Evolutionary conservation across 176 grass and related monocot species (phyloP).

Genomic region (Hyparrhenia diplandra): DNA sequence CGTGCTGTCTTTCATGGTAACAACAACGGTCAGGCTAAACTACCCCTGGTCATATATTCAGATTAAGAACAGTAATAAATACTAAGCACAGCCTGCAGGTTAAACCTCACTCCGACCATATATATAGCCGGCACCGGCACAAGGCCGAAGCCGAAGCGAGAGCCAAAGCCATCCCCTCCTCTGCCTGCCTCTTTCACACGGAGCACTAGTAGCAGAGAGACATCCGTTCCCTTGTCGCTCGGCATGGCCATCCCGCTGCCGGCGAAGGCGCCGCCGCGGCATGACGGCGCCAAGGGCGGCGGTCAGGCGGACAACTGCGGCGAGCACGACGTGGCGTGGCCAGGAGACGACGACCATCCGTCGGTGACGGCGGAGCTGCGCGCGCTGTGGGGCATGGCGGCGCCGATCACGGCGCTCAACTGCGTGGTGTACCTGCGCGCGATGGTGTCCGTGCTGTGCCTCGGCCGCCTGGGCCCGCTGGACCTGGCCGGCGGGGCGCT

Average conservation of each 20-base stretch:
- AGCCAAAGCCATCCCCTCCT: background rate
- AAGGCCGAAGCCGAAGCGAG: background rate
- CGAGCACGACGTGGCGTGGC: background rate
- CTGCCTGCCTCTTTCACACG: background rate
- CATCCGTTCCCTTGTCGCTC: background rate
- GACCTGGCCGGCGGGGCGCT: constrained; percentile 93
- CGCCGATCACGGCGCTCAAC: constrained; percentile 87
- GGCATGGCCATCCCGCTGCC: constrained; percentile 42
- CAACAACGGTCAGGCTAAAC: background rate
- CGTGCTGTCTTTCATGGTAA: background rate
- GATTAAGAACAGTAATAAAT: background rate
- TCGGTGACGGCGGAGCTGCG: constrained; percentile 48
- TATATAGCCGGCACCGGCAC: background rate
- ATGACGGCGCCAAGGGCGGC: background rate
- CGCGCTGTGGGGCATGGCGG: constrained; percentile 69
- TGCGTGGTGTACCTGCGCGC: constrained; percentile 87
- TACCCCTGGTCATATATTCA: background rate
- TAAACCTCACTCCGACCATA: background rate
- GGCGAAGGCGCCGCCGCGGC: background rate
- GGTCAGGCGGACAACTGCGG: background rate
- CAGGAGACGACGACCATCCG: background rate
- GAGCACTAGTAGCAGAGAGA: background rate
- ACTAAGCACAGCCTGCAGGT: background rate
- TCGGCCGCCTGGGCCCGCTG: constrained; percentile 75
- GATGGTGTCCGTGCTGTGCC: constrained; percentile 91